These are phyloP conservation scores for Trametes meyenii DNA, from an alignment of 768 basidiomycete species.

Conservation along the genomic window DNA sequence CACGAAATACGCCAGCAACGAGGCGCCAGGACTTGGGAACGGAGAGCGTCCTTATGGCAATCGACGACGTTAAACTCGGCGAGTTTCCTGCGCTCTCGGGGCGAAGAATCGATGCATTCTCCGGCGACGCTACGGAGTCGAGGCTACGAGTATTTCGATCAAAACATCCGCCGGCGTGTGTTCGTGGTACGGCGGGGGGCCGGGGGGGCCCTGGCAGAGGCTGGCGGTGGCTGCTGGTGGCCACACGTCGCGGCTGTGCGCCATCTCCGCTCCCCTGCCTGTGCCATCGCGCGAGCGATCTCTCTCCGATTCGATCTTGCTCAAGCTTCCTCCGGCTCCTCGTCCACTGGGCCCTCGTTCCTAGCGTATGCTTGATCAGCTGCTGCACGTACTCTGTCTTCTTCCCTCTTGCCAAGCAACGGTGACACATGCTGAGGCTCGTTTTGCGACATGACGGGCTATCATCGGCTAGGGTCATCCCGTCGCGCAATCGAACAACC, in stretches of 20 bases:
- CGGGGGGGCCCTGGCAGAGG: no score
- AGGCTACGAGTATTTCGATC: conserved; percentile 4
- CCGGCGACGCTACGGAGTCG: conserved; percentile 13
- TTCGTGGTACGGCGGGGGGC: background rate
- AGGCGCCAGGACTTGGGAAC: conserved; percentile 17
- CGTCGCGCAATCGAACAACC: background rate
- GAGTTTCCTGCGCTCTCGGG: conserved; percentile 11
- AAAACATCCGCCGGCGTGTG: background rate
- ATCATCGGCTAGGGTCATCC: conserved; percentile 14
- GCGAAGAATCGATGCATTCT: no score
- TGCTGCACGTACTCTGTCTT: conserved; percentile 9
- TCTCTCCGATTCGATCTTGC: conserved; percentile 18
- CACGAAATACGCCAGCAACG: background rate
- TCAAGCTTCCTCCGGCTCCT: conserved; percentile 4
- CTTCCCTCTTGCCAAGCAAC: conserved; percentile 4
- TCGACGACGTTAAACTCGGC: background rate
- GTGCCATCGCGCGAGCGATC: conserved; percentile 10
- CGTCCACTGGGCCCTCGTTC: conserved; percentile 10
- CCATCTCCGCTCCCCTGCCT: conserved; percentile 2
- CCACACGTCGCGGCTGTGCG: conserved; percentile 11
- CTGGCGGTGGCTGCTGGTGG: background rate
- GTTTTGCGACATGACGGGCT: conserved; percentile 12
- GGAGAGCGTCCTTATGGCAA: conserved; percentile 12
- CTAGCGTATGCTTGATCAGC: conserved; percentile 21
- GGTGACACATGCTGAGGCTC: conserved; percentile 12